phyloP scores from a whole-genome alignment of 148 eudicot species.

The Fagopyrum esculentum region DNA sequence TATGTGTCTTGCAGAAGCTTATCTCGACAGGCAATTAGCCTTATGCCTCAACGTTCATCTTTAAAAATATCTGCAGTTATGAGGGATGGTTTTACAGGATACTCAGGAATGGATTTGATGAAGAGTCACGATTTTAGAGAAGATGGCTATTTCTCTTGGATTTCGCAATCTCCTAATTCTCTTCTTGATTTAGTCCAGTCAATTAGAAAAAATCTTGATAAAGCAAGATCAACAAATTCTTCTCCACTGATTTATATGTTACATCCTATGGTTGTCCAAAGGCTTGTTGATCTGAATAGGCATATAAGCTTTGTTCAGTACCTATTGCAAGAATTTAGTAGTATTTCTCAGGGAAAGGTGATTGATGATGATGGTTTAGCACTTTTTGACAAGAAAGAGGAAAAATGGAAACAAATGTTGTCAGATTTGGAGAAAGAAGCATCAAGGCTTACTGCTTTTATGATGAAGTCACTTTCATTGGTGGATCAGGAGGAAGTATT shows the following conservation, averaged over 20 bases:
- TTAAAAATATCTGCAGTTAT: conserved; percentile 50
- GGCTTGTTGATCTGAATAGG: conserved; percentile 81
- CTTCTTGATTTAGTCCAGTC: conserved; percentile 40
- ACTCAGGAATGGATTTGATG: conserved; percentile 64
- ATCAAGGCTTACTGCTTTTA: conserved; percentile 44
- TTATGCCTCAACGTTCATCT: conserved; percentile 65
- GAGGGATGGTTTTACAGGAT: conserved; percentile 51
- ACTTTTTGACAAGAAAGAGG: conserved; percentile 23
- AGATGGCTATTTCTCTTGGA: conserved; percentile 76
- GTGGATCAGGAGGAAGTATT: conserved; percentile 23
- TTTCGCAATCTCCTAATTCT: conserved; percentile 48
- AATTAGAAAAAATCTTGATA: conserved; percentile 30
- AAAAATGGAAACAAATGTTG: conserved; percentile 31
- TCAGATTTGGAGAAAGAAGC: conserved; percentile 61
- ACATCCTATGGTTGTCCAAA: conserved; percentile 69
- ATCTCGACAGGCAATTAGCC: conserved; percentile 60
- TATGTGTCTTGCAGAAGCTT: conserved; percentile 63
- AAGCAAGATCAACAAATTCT: conserved; percentile 26
- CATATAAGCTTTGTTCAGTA: conserved; percentile 58
- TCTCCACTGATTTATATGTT: conserved; percentile 48
- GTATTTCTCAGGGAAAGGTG: conserved; percentile 18
- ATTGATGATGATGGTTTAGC: conserved; percentile 28
- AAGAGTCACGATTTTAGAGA: conserved; percentile 38
- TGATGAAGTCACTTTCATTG: conserved; percentile 37
- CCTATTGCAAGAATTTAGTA: conserved; percentile 33